phyloP scores from a whole-genome alignment of 2,329 filamentous ascomycete species.

The Pseudogymnoascus sp. region DNA sequence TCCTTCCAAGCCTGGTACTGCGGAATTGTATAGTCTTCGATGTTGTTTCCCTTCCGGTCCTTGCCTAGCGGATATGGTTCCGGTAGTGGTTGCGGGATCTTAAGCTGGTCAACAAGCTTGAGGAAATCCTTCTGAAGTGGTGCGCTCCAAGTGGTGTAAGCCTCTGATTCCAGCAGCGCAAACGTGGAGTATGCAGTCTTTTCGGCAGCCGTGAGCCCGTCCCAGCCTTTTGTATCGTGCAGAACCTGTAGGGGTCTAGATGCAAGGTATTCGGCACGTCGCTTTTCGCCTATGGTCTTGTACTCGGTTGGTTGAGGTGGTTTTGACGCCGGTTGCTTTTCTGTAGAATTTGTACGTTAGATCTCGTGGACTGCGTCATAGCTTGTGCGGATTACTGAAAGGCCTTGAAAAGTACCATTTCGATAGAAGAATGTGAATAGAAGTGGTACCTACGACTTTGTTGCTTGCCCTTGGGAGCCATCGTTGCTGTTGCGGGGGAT shows the following conservation, averaged over 20 bases:
- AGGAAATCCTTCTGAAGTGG: slow-evolving; percentile 25
- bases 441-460: slow-evolving; percentile 17
- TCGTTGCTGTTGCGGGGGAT: slow-evolving; percentile 17
- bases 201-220: slow-evolving; percentile 19
- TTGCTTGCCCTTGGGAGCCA: slow-evolving; percentile 23
- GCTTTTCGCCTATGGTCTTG: slow-evolving; percentile 22
- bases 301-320: neutral
- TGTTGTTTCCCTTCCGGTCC: slow-evolving; percentile 19
- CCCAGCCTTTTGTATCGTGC: slow-evolving; percentile 18
- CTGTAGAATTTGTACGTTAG: neutral
- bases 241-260: slow-evolving; percentile 22
- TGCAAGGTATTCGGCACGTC: slow-evolving; percentile 20
- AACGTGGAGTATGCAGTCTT: slow-evolving; percentile 21
- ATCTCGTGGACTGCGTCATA: neutral
- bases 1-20: slow-evolving; percentile 19
- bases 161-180: slow-evolving; percentile 20
- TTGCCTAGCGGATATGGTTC: slow-evolving; percentile 21
- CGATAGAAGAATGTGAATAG: neutral
- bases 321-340: slow-evolving; percentile 14
- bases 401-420: neutral
- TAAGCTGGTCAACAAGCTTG: slow-evolving; percentile 19
- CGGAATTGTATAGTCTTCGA: slow-evolving; percentile 20
- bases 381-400: neutral
- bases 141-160: slow-evolving; percentile 21
- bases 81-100: slow-evolving; percentile 22